Evolutionary conservation across 2,329 filamentous ascomycete species (phyloP).

Genomic region (Akanthomyces dipterigenus): DNA sequence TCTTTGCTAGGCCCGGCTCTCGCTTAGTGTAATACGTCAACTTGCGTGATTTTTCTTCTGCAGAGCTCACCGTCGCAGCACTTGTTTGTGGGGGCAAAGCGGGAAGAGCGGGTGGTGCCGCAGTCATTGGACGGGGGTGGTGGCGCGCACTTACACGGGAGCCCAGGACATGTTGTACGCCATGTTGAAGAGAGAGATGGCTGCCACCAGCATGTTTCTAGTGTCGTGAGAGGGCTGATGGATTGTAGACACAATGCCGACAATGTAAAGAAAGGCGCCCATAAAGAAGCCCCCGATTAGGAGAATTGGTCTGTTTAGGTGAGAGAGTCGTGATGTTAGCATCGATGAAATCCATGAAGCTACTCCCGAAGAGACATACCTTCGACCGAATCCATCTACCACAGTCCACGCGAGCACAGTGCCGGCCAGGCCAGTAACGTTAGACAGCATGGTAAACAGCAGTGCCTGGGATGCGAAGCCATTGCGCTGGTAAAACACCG

Average conservation of each 20-base stretch:
- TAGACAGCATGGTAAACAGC: slow-evolving; percentile 19
- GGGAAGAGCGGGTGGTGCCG: neutral
- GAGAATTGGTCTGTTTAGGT: slow-evolving; percentile 15
- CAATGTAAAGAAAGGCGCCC: slow-evolving; percentile 20
- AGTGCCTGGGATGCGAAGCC: slow-evolving; percentile 20
- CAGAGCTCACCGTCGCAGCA: neutral
- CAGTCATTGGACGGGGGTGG: no score
- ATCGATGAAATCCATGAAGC: neutral
- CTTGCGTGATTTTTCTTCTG: neutral
- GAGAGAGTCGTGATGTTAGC: neutral
- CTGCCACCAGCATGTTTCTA: slow-evolving; percentile 18
- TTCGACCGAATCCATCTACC: slow-evolving; percentile 20
- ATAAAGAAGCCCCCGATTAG: slow-evolving; percentile 19
- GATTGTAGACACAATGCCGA: slow-evolving; percentile 15
- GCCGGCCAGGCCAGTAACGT: slow-evolving; percentile 11
- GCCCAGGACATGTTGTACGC: slow-evolving; percentile 22
- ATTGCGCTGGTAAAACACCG: slow-evolving; percentile 23
- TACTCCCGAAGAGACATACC: neutral
- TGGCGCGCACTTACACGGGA: slow-evolving; percentile 17
- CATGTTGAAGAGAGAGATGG: slow-evolving; percentile 19
- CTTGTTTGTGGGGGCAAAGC: neutral
- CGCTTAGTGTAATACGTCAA: neutral
- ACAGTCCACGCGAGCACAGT: slow-evolving; percentile 18
- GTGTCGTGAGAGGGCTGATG: neutral
- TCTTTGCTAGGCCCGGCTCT: neutral